phyloP scores from a whole-genome alignment of 208 protist genomes.

The Leishmania arabica region DNA sequence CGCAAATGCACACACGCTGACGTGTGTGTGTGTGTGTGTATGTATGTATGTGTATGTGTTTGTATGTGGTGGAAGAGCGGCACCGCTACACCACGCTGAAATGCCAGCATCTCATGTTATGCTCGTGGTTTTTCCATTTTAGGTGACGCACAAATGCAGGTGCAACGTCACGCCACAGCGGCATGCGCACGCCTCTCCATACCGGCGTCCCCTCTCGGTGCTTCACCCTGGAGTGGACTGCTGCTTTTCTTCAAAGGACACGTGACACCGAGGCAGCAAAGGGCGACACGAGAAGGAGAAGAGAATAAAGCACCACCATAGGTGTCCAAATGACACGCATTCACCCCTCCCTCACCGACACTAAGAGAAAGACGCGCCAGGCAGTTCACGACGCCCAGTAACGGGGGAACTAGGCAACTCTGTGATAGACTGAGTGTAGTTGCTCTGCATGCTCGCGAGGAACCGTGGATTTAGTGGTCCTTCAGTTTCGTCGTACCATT shows the following conservation, averaged over 20 bases:
- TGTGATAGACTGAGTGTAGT: slow-evolving; percentile 74
- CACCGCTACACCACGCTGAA: neutral
- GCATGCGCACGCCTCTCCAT: neutral
- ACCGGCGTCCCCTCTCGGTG: neutral
- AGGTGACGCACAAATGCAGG: neutral
- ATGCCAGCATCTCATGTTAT: neutral
- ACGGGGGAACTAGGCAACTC: slow-evolving; percentile 37
- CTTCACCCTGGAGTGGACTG: neutral
- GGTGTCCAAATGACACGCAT: neutral
- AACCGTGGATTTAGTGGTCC: slow-evolving; percentile 89
- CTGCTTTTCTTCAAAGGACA: neutral
- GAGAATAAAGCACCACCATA: neutral
- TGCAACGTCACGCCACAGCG: neutral
- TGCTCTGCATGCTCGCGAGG: slow-evolving; percentile 65
- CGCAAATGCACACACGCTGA: neutral
- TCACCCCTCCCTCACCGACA: neutral
- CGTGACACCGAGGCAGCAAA: neutral
- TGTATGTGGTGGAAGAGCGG: neutral
- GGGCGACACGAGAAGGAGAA: neutral
- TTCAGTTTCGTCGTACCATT: slow-evolving; percentile 82
- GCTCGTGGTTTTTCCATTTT: neutral
- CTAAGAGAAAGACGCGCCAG: neutral
- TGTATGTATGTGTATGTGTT: neutral
- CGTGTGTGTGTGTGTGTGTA: neutral
- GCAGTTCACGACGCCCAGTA: neutral